These are phyloP conservation scores for Auriscalpium vulgare DNA, from an alignment of 768 basidiomycete genomes.

Conservation along the genomic window DNA sequence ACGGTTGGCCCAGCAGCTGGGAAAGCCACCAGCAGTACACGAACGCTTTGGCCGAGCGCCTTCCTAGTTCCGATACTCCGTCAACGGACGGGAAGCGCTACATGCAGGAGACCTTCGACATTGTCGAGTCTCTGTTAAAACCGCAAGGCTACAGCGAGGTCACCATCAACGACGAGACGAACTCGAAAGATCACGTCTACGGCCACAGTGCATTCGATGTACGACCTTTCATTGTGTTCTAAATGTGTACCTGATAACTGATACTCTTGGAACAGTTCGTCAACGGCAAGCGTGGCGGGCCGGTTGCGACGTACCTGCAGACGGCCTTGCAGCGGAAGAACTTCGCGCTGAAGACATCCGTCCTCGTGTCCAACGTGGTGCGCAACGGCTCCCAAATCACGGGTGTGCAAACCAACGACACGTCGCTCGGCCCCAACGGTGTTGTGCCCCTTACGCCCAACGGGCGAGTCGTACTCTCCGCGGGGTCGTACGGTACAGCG, in stretches of 20 bases:
- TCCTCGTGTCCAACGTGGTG: slow-evolving; percentile 43
- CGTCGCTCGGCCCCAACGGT: slow-evolving; percentile 47
- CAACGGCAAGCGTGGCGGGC: slow-evolving; percentile 38
- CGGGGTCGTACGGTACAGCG: slow-evolving; percentile 48
- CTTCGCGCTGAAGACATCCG: slow-evolving; percentile 42
- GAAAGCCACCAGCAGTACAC: slow-evolving; percentile 43
- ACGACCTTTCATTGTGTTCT: not conserved
- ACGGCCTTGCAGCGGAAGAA: slow-evolving; percentile 47
- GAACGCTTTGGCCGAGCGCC: slow-evolving; percentile 36
- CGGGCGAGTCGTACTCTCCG: slow-evolving; percentile 53
- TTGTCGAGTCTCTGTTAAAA: slow-evolving; percentile 36
- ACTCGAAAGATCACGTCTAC: slow-evolving; percentile 51
- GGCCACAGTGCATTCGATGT: slow-evolving; percentile 42
- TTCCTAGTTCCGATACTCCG: slow-evolving; percentile 51
- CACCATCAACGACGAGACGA: slow-evolving; percentile 48
- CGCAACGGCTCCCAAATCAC: slow-evolving; percentile 48
- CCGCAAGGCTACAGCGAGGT: slow-evolving; percentile 43
- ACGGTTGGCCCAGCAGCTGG: slow-evolving; percentile 53
- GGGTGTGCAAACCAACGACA: slow-evolving; percentile 56
- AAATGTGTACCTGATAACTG: not conserved
- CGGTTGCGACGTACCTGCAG: slow-evolving; percentile 52
- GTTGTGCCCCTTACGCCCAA: slow-evolving; percentile 43
- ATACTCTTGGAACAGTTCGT: slow-evolving; percentile 16
- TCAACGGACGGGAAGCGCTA: slow-evolving; percentile 55
- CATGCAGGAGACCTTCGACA: slow-evolving; percentile 39